These are phyloP conservation scores for Aspergillus sergii DNA, from an alignment of 2,329 filamentous ascomycete species.

Conservation along the genomic window DNA sequence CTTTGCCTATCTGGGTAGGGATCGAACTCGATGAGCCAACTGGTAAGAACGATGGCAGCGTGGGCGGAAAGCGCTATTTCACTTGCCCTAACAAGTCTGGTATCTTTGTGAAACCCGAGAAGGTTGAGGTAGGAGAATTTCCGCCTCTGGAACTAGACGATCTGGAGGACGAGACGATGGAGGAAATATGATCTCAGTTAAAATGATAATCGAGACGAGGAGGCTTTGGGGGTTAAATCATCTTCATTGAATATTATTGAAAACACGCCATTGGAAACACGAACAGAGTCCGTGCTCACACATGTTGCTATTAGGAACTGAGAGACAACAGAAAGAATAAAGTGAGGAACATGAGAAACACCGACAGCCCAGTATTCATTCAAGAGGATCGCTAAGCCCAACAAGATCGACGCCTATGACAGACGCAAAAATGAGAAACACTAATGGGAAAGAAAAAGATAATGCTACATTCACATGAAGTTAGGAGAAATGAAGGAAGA, in stretches of 20 bases:
- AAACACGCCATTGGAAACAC: not conserved
- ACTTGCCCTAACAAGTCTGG: conserved; percentile 56
- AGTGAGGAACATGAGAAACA: not conserved
- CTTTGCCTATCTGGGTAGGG: conserved; percentile 56
- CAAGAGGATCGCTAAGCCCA: not conserved
- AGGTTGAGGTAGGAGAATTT: conserved; percentile 64
- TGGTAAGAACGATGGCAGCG: conserved; percentile 65
- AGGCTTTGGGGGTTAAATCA: not conserved
- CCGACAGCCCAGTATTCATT: conserved; percentile 3
- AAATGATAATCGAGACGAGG: not conserved
- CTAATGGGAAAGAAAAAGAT: not conserved
- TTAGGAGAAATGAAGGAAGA: not conserved
- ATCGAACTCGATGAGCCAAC: conserved; percentile 65
- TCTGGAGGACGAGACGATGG: conserved; percentile 55
- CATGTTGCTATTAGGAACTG: not conserved
- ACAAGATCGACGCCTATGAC: not conserved
- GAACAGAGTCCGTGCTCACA: not conserved
- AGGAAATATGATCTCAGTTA: conserved; percentile 49
- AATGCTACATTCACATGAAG: not conserved
- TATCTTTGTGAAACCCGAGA: conserved; percentile 64
- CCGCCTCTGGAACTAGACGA: conserved; percentile 54
- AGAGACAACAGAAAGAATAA: conserved; percentile 1
- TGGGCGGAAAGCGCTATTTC: conserved; percentile 58
- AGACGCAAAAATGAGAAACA: not conserved
- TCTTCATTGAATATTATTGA: conserved; percentile 23